These are phyloP conservation scores for Metarhizium sp. DNA, from an alignment of 2,329 filamentous ascomycete genomes.

Conservation along the genomic window DNA sequence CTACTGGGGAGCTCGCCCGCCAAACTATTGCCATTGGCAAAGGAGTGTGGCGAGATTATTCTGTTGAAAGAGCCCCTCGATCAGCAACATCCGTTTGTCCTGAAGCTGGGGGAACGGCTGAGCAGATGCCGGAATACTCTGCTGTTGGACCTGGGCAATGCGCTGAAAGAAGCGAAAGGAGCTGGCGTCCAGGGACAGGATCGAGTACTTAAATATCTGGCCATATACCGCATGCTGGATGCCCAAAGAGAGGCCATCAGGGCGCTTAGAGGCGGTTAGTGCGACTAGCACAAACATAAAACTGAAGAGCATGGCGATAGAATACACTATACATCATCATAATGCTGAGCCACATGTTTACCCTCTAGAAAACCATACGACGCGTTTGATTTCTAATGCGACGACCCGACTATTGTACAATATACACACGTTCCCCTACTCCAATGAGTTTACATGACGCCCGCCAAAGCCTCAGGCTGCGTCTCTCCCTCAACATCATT, in stretches of 20 bases:
- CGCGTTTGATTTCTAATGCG: conserved; percentile 13
- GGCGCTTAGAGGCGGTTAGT: conserved; percentile 30
- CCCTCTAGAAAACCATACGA: not conserved
- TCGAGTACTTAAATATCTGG: conserved; percentile 41
- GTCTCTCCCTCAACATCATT: conserved; percentile 50
- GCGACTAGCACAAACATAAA: not conserved
- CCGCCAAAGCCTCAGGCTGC: conserved; percentile 40
- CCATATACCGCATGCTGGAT: conserved; percentile 42
- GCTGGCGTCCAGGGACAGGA: conserved; percentile 32
- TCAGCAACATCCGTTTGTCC: conserved; percentile 37
- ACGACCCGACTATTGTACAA: conserved; percentile 30
- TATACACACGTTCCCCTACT: conserved; percentile 11
- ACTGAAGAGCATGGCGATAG: not conserved
- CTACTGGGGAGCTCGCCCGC: conserved; percentile 36
- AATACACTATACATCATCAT: conserved; percentile 10
- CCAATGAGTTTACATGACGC: conserved; percentile 37
- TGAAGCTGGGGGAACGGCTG: conserved; percentile 43
- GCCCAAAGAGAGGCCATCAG: conserved; percentile 44
- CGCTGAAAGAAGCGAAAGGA: conserved; percentile 34
- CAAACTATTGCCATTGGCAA: conserved; percentile 36
- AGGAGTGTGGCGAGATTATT: conserved; percentile 33
- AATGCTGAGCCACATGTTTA: conserved; percentile 10
- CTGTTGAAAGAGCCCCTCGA: conserved; percentile 35
- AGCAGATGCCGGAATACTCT: conserved; percentile 46
- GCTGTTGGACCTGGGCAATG: conserved; percentile 44